Base-by-base conservation (phyloP, 345 rosid genomes). In the Durio zibethinus region DNA sequence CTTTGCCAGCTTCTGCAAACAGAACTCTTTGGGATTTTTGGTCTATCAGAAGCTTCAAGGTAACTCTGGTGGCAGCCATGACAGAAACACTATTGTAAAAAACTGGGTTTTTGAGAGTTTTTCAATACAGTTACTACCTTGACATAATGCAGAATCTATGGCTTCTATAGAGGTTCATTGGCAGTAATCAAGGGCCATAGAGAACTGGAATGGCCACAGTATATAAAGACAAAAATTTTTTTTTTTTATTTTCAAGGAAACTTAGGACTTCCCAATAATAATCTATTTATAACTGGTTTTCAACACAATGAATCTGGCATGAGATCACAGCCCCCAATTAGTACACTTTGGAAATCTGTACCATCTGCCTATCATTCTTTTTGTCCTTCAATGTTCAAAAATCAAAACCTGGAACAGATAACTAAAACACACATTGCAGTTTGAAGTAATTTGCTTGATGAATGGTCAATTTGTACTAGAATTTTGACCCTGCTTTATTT, bases 1-100 rank as follows among this genome's bases (percentile, higher is more conserved):
- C 82, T 63, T 83, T 83, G 2, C 81, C 79, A 0, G 81, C 79
- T 67, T 87, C 87, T 0, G 85, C 82, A 63, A 74, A 83, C 0
- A 76, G 31, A 7, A 83, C 76, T 72, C 7, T 83, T 23, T 56
- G 33, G 16, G 9, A 60, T 56, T 62, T 70, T 36, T 66, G 45
- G 10, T 82, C 76, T 15, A 76, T 12, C 3, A 75, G 38, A 7
- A 76, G 78, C 74, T 65, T 76, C 79, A 65, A 23, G 62, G 64
- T 76, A 43, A 76, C 45, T 5, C 27, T 76, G 35, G 48, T 53
- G 16, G 29, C 6, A 60, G 66, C 50, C 50, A 56, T 25, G 77
- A 15, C 38, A 15, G 31, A 14, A 25, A 50, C 4, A 14, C 5
- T 47, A 4, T 15, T 7, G n/a, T 0, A 15, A 47, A 1, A n/a